phyloP scores from a whole-genome alignment of 495 filamentous ascomycete genomes.

The Immersiella caudata region DNA sequence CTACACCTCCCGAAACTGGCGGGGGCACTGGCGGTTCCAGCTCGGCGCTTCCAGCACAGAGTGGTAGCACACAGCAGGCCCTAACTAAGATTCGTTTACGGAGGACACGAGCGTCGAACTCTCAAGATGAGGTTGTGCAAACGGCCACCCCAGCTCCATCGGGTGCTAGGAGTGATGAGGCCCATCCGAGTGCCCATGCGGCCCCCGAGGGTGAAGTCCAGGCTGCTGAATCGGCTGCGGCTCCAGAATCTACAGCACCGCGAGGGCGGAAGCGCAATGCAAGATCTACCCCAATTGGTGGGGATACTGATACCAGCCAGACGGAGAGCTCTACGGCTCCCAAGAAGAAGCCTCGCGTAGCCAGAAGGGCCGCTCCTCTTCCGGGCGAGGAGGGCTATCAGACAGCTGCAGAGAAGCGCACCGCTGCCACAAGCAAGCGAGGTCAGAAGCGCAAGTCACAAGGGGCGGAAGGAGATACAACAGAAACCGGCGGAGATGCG shows the following conservation, averaged over 20 bases:
- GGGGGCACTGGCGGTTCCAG: neutral
- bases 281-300: neutral
- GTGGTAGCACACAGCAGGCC: neutral
- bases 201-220: neutral
- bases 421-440: slow-evolving; percentile 21
- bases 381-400: slow-evolving; percentile 23
- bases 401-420: slow-evolving; percentile 15
- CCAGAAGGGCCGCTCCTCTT: slow-evolving; percentile 19
- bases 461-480: slow-evolving; percentile 11
- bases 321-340: slow-evolving; percentile 13
- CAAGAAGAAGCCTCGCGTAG: slow-evolving; percentile 19
- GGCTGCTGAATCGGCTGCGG: neutral
- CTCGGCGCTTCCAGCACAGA: neutral
- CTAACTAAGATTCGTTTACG: neutral
- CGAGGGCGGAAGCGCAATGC: slow-evolving; percentile 26
- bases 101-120: neutral
- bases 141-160: neutral
- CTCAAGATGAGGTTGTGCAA: neutral
- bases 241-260: slow-evolving; percentile 8
- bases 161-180: neutral
- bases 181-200: neutral
- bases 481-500: slow-evolving; percentile 24
- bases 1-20: neutral
- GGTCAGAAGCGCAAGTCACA: slow-evolving; percentile 27
- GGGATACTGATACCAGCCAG: neutral